A percentile compares a stretch with the other conserved stretches of the same genome.
Evolutionary conservation across 169 alveolate genomes (phyloP).

Genomic region (Perkinsus marinus): DNA sequence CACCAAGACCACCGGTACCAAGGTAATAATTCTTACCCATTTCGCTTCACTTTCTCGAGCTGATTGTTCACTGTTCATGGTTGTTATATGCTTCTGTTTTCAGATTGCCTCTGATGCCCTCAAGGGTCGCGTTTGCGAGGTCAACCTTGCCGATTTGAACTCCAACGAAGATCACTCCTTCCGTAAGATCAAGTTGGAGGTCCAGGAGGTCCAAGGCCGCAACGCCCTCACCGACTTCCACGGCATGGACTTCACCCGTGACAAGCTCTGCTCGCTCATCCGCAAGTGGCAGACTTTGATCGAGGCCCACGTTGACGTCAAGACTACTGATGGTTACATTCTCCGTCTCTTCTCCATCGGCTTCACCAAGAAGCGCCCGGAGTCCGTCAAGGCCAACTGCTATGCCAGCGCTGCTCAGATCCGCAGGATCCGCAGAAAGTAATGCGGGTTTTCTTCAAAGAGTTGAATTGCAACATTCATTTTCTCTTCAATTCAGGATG

Average conservation of each 20-base stretch:
- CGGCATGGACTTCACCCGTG: constrained; percentile 93
- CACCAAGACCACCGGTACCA: constrained; percentile 84
- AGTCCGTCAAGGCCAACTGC: constrained; percentile 76
- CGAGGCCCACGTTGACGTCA: constrained; percentile 91
- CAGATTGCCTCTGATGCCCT: constrained; percentile 79
- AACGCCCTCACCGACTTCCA: constrained; percentile 88
- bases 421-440: constrained; percentile 79
- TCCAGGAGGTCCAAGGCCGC: constrained; percentile 87
- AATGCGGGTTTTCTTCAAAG: not conserved
- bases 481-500: constrained; percentile 44
- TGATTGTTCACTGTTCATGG: not conserved
- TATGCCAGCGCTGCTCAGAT: constrained; percentile 87
- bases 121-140: constrained; percentile 86
- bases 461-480: not conserved
- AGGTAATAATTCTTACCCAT: constrained; percentile 6
- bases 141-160: constrained; percentile 88
- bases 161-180: constrained; percentile 82
- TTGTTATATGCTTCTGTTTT: not conserved
- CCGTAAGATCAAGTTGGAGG: constrained; percentile 81
- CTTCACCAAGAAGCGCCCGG: constrained; percentile 75
- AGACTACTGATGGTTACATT: constrained; percentile 86
- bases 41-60: not conserved
- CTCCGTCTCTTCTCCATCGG: constrained; percentile 92
- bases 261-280: constrained; percentile 84
- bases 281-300: constrained; percentile 91